These are phyloP conservation scores for Rhodomyrtus tomentosa DNA, from an alignment of 345 rosid species.

Conservation along the genomic window DNA sequence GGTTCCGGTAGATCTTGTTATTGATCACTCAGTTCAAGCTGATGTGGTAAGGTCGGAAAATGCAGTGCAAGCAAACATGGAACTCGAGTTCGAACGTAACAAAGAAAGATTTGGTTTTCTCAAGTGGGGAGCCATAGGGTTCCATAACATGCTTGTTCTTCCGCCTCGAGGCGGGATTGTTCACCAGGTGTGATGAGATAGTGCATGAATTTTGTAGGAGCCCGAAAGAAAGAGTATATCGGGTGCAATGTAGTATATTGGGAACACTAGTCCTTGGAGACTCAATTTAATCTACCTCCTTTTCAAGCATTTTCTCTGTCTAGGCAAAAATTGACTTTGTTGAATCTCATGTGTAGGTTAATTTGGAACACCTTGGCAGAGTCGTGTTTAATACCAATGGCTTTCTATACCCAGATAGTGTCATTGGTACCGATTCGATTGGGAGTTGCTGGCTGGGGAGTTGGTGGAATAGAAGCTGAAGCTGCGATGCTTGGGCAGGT, in stretches of 20 bases:
- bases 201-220: neutral
- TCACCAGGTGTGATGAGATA: slow-evolving; percentile 50
- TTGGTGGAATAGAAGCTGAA: slow-evolving; percentile 94
- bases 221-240: neutral
- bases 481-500: slow-evolving; percentile 99
- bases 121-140: slow-evolving; percentile 90
- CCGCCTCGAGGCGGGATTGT: slow-evolving; percentile 95
- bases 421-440: slow-evolving; percentile 91
- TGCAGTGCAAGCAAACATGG: slow-evolving; percentile 90
- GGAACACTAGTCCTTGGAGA: neutral
- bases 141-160: slow-evolving; percentile 83
- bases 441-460: slow-evolving; percentile 99
- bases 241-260: neutral
- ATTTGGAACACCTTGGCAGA: slow-evolving; percentile 84
- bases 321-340: neutral
- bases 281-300: neutral
- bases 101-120: slow-evolving; percentile 88
- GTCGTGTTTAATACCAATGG: slow-evolving; percentile 80
- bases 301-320: neutral
- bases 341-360: slow-evolving; percentile 42
- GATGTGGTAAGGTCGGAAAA: slow-evolving; percentile 85
- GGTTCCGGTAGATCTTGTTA: slow-evolving; percentile 99
- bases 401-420: slow-evolving; percentile 80
- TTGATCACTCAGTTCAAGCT: slow-evolving; percentile 93
- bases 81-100: slow-evolving; percentile 72